Evolutionary conservation across 2,329 filamentous ascomycete species (phyloP), one percentile per base, ranked within the genome.

Genomic region (Endoconidiophora laricicola): DNA sequence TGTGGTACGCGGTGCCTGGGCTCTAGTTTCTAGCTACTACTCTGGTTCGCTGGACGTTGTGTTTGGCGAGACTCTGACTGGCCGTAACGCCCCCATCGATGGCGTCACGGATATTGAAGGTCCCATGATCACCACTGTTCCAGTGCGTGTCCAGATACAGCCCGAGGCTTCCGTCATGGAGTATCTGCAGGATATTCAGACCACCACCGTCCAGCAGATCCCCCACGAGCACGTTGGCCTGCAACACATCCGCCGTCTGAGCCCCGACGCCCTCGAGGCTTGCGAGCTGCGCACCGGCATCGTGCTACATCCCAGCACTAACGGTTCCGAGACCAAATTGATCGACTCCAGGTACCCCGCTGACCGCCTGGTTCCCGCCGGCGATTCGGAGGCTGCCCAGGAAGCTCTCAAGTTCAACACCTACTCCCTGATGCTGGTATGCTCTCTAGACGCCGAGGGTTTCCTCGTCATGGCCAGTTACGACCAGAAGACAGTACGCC

Each of bases 401-500:
- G 76, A 80, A 55, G 77, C 76, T 1, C 66, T 79, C 55, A 72
- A 72, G 57, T 73, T 73, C 58, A 73, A 72, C 59, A 72, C 69
- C 0, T 80, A 81, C 58, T 71, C 76, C 1, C 69, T 83, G 29
- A 81, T 82, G 66, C 63, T 82, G 18, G 78, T 81, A 40, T 82
- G 78, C 59, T 77, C 73, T 3, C 63, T 81, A 4, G 70, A 75
- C 36, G 65, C 70, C 2, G 65, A 68, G 53, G 70, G 72, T 1
- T 74, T 81, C 58, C 61, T 72, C 14, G 65, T 78, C 50, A 78
- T 77, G 65, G 76, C 77, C 0, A 79, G 78, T 56, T 81, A 81
- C 56, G 78, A 83, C 57, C 76, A 76, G 20, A 71, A 72, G n/a
- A 69, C 72, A 0, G 70, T 82, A 16, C 65, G 65, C 16, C 66